A percentile compares a stretch with the other conserved stretches of the same genome.
Evolutionary conservation across 1,139 yeast genomes (phyloP).

Genomic region (Nakaseomyces bracarensis): DNA sequence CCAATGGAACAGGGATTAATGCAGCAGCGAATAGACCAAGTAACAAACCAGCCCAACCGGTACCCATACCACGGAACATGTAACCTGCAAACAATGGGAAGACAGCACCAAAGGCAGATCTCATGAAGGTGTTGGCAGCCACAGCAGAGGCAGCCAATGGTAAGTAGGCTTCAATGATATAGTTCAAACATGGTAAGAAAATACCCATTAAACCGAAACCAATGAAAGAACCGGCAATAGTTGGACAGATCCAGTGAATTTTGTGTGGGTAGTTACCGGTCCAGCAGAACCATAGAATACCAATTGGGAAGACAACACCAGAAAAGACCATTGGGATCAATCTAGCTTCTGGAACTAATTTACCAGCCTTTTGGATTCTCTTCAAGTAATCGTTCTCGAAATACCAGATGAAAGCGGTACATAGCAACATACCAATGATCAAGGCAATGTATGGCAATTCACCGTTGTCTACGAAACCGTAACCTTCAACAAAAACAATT

Average conservation of each 20-base stretch:
- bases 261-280: conserved; percentile 60
- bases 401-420: conserved; percentile 42
- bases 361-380: conserved; percentile 40
- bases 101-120: conserved; percentile 58
- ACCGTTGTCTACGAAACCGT: conserved; percentile 36
- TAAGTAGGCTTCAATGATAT: conserved; percentile 72
- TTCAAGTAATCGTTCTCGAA: conserved; percentile 35
- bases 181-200: conserved; percentile 70
- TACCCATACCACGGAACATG: conserved; percentile 68
- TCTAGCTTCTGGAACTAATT: conserved; percentile 65
- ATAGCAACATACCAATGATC: conserved; percentile 52
- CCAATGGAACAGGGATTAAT: conserved; percentile 60
- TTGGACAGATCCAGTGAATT: conserved; percentile 83
- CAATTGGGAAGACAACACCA: conserved; percentile 59
- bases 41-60: conserved; percentile 76
- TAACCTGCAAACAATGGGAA: conserved; percentile 75
- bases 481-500: conserved; percentile 51
- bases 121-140: conserved; percentile 75
- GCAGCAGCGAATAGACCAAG: conserved; percentile 59
- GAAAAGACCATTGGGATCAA: conserved; percentile 65
- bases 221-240: conserved; percentile 59
- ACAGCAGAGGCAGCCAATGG: conserved; percentile 82
- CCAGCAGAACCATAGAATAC: conserved; percentile 83
- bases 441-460: conserved; percentile 51
- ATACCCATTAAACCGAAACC: conserved; percentile 72